These are phyloP conservation scores for Agarophyton chilense DNA, from an alignment of 23 red algal species.

Conservation along the genomic window DNA sequence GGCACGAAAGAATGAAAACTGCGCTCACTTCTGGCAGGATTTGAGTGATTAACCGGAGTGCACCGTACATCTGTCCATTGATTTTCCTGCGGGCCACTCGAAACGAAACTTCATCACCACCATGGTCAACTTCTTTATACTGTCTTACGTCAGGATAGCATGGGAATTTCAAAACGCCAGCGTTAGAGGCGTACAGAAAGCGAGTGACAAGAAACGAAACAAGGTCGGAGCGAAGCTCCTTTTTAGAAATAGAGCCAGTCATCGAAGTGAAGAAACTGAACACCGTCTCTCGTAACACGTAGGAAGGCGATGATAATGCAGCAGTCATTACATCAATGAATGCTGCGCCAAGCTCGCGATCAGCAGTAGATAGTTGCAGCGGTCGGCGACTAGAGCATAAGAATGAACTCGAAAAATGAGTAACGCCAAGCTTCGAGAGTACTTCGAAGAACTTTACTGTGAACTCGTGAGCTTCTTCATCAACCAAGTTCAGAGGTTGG, in stretches of 20 bases:
- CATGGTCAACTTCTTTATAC: background rate
- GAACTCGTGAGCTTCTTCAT: slow-evolving; percentile 47
- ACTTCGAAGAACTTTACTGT: slow-evolving; percentile 51
- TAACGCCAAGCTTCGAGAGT: slow-evolving; percentile 29
- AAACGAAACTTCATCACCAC: slow-evolving; percentile 2
- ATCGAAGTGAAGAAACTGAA: slow-evolving; percentile 38
- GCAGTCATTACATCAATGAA: slow-evolving; percentile 43
- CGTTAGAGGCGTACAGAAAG: slow-evolving; percentile 8
- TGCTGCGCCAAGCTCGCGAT: slow-evolving; percentile 22
- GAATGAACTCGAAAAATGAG: slow-evolving; percentile 48
- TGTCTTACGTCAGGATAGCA: background rate
- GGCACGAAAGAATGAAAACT: background rate
- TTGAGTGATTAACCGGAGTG: background rate
- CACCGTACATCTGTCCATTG: slow-evolving; percentile 1
- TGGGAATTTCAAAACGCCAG: slow-evolving; percentile 14
- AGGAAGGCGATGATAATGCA: slow-evolving; percentile 35
- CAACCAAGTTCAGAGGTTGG: background rate
- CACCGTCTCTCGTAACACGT: slow-evolving; percentile 14
- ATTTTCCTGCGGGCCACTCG: background rate
- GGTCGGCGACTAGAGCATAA: background rate
- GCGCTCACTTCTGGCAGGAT: slow-evolving; percentile 10
- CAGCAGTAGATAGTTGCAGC: background rate
- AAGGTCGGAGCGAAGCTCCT: slow-evolving; percentile 4
- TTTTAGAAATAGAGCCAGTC: background rate
- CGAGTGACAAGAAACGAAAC: slow-evolving; percentile 34